Evolutionary conservation across 345 rosid species (phyloP), one percentile per base, ranked within the genome.

Genomic region (Turritis glabra): DNA sequence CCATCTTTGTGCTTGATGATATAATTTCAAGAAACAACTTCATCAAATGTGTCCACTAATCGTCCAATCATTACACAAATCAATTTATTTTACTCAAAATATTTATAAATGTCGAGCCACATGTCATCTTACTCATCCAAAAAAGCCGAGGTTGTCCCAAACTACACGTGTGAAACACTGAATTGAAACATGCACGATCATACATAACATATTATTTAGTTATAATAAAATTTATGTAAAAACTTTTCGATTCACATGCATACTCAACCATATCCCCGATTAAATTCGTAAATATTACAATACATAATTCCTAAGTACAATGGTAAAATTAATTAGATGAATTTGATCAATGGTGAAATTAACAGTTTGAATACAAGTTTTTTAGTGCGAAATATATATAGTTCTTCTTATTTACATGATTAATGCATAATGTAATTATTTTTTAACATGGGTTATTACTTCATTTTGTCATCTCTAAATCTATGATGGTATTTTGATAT

Each of bases 131-230:
- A 52, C 53, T 40, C 63, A 26, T 59, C 59, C 19, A 72, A 17
- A 71, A 61, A 38, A 40, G 32, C 54, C 69, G 43, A 72, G 76
- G 63, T 27, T 72, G 69, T 72, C 69, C 52, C 53, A 26, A 62
- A 72, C 59, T 57, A 52, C 69, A 72, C 76, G 76, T 72, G 76
- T 65, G 56, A 32, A 29, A 62, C 38, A 12, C 37, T 54, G 25
- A 26, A 41, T 3, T 32, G 32, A 37, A 67, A 37, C 72, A 65
- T 40, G 66, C 47, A 48, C 58, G 40, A 33, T 55, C 12, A 67
- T 26, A 15, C 8, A 2, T 15, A 33, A 38, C 43, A 44, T 35
- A 35, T 35, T 35, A 35, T 35, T 9, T 10, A 11, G 40, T 1
- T 35, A 9, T 8, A 35, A 35, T 35, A 35, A 27, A 27, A 2